These are phyloP conservation scores for Lipomyces sp. DNA, from an alignment of 805 yeast genomes.

Conservation along the genomic window DNA sequence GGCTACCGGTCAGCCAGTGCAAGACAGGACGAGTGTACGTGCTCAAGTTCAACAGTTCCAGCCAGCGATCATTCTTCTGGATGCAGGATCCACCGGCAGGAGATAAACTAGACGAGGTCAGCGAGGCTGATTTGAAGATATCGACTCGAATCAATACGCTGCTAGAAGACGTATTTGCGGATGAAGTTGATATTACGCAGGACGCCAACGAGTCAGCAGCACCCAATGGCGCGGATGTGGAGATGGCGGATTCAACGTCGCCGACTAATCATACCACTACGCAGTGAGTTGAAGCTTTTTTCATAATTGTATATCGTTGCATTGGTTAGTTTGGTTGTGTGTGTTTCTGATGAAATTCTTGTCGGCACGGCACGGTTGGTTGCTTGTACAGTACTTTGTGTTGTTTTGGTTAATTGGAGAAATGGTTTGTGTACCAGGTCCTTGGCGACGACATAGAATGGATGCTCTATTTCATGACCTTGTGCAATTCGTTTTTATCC, in stretches of 20 bases:
- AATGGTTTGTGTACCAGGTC: background rate
- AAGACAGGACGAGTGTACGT: constrained; percentile 78
- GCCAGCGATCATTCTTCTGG: constrained; percentile 66
- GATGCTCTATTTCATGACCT: constrained; percentile 5
- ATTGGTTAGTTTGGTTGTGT: constrained; percentile 7
- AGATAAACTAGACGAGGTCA: constrained; percentile 61
- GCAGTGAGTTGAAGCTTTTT: constrained; percentile 31
- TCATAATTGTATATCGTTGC: constrained; percentile 6
- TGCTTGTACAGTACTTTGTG: background rate
- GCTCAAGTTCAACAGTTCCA: constrained; percentile 65
- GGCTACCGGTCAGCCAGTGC: constrained; percentile 71
- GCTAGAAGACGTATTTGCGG: constrained; percentile 49
- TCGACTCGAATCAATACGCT: constrained; percentile 55
- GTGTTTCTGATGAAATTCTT: constrained; percentile 5
- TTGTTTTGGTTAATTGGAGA: background rate
- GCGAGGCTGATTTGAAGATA: constrained; percentile 61
- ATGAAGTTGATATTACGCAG: constrained; percentile 34
- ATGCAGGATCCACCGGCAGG: constrained; percentile 72
- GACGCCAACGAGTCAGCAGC: constrained; percentile 12
- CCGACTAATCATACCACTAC: constrained; percentile 8
- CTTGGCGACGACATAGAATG: constrained; percentile 10
- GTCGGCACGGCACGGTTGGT: background rate
- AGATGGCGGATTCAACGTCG: constrained; percentile 30
- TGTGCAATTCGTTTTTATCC: background rate
- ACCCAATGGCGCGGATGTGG: constrained; percentile 27